Evolutionary conservation across 768 basidiomycete genomes (phyloP), one percentile per base, ranked within the genome.

Genomic region (Psilocybe subaeruginosa): DNA sequence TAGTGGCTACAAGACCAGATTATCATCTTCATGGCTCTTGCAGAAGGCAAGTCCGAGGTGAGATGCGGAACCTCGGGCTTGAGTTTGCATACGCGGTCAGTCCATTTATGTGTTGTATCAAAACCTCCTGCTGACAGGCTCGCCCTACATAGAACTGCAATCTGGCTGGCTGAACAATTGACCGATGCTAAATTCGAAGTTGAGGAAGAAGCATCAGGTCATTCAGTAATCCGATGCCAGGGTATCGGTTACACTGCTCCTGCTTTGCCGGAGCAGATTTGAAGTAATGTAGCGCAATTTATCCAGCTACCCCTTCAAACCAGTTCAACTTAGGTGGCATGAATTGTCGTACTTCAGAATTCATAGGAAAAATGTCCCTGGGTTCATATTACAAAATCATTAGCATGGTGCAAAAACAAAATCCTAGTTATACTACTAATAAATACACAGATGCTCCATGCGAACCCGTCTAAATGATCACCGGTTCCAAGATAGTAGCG

Each of bases 401-500:
- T 66, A 71, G 63, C 56, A 68, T 68, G 58, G 62, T 58, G 64
- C 59, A 64, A 66, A 58, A 65, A 60, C 43, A 59, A 54, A 43
- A 43, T 43, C 62, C 63, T 62, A 64, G 63, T 51, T 61, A 60
- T 64, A 67, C 60, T 69, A 69, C 67, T 68, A 69, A 66, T 68
- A 66, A 68, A 67, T 68, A 66, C 55, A 69, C 41, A 65, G 49
- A 56, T 46, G 41, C 31, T 49, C 33, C 16, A 19, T 51, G 23
- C 3, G 30, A 33, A 49, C 14, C 43, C 50, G 41, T 45, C 33
- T 30, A 30, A 30, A 53, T 52, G 45, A 56, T 56, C 69, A 88
- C 71, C 86, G 85, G 66, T 93, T 93, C 92, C 93, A 95, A 30
- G 92, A 93, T 17, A 95, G 80, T 27, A 93, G 77, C 0, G 89